A percentile compares a stretch with the other conserved stretches of the same genome.
These are phyloP conservation scores for Lathyrus oleraceus DNA, from an alignment of 306 rosid species.

Conservation along the genomic window DNA sequence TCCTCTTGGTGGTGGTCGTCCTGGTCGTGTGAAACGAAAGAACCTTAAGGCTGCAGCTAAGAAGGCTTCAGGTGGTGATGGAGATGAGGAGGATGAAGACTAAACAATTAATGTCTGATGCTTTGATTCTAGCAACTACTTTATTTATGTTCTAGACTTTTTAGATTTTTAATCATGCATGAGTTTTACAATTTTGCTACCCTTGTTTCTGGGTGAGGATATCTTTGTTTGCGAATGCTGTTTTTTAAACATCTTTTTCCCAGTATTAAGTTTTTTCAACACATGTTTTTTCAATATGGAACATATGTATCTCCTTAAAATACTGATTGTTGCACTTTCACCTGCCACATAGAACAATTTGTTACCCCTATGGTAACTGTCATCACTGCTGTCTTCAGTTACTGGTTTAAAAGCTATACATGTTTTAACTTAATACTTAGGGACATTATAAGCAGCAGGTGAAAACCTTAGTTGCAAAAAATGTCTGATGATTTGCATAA, in stretches of 20 bases:
- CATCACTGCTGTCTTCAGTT: too few species aligned
- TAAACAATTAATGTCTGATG: constrained; percentile 22
- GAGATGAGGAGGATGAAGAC: constrained; percentile 72
- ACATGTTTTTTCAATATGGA: background rate
- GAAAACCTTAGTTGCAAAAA: too few species aligned
- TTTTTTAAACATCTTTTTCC: background rate
- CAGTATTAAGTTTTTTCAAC: too few species aligned
- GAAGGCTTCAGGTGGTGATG: constrained; percentile 80
- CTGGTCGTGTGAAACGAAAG: constrained; percentile 70
- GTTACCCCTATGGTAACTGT: too few species aligned
- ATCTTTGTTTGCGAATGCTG: background rate
- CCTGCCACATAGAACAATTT: background rate
- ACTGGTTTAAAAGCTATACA: too few species aligned
- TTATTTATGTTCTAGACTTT: constrained; percentile 17
- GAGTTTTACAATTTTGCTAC: background rate
- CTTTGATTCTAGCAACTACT: background rate
- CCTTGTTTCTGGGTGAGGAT: background rate
- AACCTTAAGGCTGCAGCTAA: constrained; percentile 61
- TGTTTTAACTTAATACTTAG: too few species aligned
- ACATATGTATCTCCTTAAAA: background rate
- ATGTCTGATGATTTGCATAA: too few species aligned
- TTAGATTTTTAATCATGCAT: constrained; percentile 22
- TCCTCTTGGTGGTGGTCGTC: constrained; percentile 72
- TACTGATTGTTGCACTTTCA: background rate
- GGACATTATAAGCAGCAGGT: too few species aligned